Evolutionary conservation across 129 eudicot species (phyloP), one percentile per base, ranked within the genome.

Genomic region (Lactuca sativa): DNA sequence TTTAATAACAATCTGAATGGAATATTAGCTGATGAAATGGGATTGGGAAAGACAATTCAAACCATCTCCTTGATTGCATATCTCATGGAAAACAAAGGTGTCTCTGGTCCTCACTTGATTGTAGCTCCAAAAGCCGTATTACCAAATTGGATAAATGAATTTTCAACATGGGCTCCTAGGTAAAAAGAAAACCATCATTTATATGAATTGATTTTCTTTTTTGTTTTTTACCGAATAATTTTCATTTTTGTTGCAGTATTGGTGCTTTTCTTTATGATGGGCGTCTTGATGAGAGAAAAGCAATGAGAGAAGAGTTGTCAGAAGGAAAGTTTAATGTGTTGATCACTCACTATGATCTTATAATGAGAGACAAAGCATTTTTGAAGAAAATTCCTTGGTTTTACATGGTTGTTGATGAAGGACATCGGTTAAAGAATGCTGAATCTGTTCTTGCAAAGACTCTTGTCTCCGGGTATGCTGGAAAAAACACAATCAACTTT

Each of bases 1-100:
- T 95, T 85, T 80, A 90, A 95, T 71, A 90, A 95, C 86, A 90
- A 90, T 71, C 81, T 90, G 31, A 95, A 90, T 74, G 99, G 97
- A 56, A 95, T 95, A 75, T 84, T 95, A 69, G 99, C 99, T 30
- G 99, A 95, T 78, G 99, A 95, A 77, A 95, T 95, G 99, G 99
- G 99, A 36, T 60, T 95, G 76, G 99, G 99, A 25, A 95, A 95
- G 65, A 95, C 99, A 62, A 90, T 95, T 71, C 97, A 90, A 80
- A 90, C 99, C 61, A 90, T 90, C 41, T 70, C 99, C 7, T 73
- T 95, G 61, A 85, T 95, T 64, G 97, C 99, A 30, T 90, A 90
- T 72, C 87, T 95, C 59, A 66, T 82, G 78, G 97, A 87, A 76
- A 85, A 95, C 78, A 90, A 90, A 62, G 92, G 88, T n/a, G 99